Conservation (phyloP, 2,329 filamentous ascomycete species). For the Diaporthe sp. region DNA sequence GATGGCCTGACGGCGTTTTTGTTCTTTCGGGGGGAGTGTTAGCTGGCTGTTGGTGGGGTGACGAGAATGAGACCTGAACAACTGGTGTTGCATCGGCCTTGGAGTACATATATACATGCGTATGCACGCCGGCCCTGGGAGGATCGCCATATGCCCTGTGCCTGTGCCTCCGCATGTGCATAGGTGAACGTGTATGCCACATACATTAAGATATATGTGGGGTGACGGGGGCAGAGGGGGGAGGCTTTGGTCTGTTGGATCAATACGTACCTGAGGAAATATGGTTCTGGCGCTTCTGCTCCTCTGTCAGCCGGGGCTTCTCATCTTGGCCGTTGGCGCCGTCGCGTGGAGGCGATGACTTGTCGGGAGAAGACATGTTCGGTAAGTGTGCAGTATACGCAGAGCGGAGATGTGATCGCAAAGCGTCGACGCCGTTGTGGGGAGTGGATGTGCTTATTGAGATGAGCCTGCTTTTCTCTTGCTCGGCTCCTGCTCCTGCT, state of each 20-base stretch:
- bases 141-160: background rate
- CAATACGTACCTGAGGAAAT: slow-evolving; percentile 50
- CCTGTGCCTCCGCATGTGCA: background rate
- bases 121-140: too few relatives aligned
- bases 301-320: slow-evolving; percentile 52
- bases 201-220: background rate
- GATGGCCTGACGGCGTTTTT: slow-evolving; percentile 69
- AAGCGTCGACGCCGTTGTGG: background rate
- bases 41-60: background rate
- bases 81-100: background rate
- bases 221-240: background rate
- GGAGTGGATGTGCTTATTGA: background rate
- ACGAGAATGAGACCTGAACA: background rate
- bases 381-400: background rate
- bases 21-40: slow-evolving; percentile 45
- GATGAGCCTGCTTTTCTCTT: background rate
- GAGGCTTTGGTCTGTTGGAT: background rate
- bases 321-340: slow-evolving; percentile 43
- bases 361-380: slow-evolving; percentile 32
- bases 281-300: slow-evolving; percentile 56
- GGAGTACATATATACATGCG: background rate
- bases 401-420: background rate
- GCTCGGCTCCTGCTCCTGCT: background rate
- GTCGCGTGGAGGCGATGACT: slow-evolving; percentile 25
- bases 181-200: background rate